Evolutionary conservation across 2,329 filamentous ascomycete species (phyloP).

Genomic region (Curvularia verruculosa): DNA sequence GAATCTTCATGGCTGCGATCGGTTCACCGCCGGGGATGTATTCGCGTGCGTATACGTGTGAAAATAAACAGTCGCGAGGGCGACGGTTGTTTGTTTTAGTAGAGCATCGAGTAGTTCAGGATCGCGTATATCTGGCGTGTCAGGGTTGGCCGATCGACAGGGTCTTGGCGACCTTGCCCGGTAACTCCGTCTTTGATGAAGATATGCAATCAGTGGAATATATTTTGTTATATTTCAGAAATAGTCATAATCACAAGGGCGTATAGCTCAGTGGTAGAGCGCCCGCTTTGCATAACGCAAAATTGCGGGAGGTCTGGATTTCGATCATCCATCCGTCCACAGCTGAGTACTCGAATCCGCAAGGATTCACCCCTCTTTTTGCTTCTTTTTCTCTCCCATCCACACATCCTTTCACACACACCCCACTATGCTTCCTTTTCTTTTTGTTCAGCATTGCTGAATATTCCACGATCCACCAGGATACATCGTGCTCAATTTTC

Average conservation of each 20-base stretch:
- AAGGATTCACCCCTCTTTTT: background rate
- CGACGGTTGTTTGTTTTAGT: constrained; percentile 4
- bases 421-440: background rate
- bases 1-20: constrained; percentile 33
- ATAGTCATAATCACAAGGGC: constrained; percentile 18
- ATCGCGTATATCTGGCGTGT: constrained; percentile 1
- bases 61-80: background rate
- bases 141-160: constrained; percentile 7
- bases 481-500: too few relatives aligned
- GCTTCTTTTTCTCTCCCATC: background rate
- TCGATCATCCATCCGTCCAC: constrained; percentile 30
- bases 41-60: background rate
- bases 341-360: constrained; percentile 3
- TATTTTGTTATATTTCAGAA: too few relatives aligned
- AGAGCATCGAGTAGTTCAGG: background rate
- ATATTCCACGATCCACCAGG: too few relatives aligned
- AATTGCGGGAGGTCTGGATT: constrained; percentile 42
- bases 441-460: background rate
- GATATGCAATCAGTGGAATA: too few relatives aligned
- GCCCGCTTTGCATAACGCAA: constrained; percentile 40
- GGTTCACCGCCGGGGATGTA: background rate
- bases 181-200: background rate
- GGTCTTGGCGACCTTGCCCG: constrained; percentile 10
- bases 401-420: background rate
- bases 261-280: constrained; percentile 48